Evolutionary conservation across 164 flowering plant species (phyloP).

Genomic region (Cinnamomum chago): DNA sequence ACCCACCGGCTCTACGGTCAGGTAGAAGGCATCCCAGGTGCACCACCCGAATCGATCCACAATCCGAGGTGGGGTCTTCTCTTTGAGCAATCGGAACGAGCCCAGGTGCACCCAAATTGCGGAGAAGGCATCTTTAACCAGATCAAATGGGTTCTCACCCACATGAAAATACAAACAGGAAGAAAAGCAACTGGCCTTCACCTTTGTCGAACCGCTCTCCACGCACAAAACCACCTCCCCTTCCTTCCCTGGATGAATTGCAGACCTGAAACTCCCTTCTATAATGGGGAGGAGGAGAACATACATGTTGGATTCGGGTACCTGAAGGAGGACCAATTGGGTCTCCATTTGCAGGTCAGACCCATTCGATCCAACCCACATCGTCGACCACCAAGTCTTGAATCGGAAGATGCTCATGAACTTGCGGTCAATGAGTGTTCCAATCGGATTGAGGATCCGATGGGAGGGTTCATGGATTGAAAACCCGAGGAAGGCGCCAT

Average conservation of each 20-base stretch:
- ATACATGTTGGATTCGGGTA: neutral
- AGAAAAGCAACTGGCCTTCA: neutral
- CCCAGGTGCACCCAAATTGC: constrained; percentile 34
- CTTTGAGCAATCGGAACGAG: constrained; percentile 34
- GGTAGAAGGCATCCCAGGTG: constrained; percentile 61
- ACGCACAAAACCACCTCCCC: constrained; percentile 1
- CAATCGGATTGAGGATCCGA: neutral
- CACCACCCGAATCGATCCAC: constrained; percentile 60
- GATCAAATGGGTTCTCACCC: constrained; percentile 5
- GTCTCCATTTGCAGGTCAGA: neutral
- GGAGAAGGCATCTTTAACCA: constrained; percentile 38
- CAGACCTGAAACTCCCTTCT: neutral
- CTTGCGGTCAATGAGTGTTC: neutral
- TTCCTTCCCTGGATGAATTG: constrained; percentile 6
- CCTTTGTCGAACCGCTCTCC: neutral
- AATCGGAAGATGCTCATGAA: constrained; percentile 16
- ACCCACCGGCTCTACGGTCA: constrained; percentile 40
- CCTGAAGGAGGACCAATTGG: neutral
- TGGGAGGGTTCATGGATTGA: neutral
- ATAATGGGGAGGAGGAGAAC: neutral
- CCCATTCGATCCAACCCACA: constrained; percentile 8
- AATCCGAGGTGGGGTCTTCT: constrained; percentile 38
- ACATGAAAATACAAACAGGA: neutral
- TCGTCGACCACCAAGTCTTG: constrained; percentile 16
- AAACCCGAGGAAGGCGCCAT: neutral